phyloP scores from a whole-genome alignment of 1,284 basidiomycete species.

The Porogramme epimiltina region DNA sequence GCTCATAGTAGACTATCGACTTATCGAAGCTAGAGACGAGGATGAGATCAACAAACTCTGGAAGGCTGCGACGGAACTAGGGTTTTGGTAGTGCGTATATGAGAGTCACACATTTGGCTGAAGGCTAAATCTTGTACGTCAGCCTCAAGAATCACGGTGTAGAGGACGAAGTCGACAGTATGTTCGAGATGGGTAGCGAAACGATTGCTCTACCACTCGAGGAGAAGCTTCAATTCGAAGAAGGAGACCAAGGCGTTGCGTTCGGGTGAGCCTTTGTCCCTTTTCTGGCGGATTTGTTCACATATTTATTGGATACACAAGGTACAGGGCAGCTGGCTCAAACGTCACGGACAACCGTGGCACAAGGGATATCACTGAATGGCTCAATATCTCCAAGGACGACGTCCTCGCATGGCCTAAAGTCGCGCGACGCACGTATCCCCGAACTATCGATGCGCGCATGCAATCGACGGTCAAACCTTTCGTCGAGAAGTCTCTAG shows the following conservation, averaged over 20 bases:
- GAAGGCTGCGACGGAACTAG: constrained; percentile 19
- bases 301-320: constrained; percentile 8
- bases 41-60: constrained; percentile 32
- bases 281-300: not conserved
- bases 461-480: constrained; percentile 29
- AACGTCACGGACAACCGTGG: constrained; percentile 37
- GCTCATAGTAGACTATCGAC: constrained; percentile 37
- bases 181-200: constrained; percentile 35
- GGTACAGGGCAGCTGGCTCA: constrained; percentile 35
- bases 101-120: not conserved
- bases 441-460: constrained; percentile 27
- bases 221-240: constrained; percentile 28
- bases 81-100: constrained; percentile 30
- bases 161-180: constrained; percentile 29
- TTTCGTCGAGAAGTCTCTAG: constrained; percentile 32
- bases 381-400: constrained; percentile 35
- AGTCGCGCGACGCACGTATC: constrained; percentile 29
- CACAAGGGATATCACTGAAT: constrained; percentile 34
- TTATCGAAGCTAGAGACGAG: constrained; percentile 27
- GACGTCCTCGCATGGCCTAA: constrained; percentile 31
- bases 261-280: constrained; percentile 30
- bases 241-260: constrained; percentile 36
- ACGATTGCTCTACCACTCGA: constrained; percentile 11
- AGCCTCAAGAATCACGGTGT: constrained; percentile 35
- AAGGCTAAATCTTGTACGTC: not conserved